Base-by-base conservation (phyloP, 2,329 filamentous ascomycete species). In the Pseudocercospora vitis region DNA sequence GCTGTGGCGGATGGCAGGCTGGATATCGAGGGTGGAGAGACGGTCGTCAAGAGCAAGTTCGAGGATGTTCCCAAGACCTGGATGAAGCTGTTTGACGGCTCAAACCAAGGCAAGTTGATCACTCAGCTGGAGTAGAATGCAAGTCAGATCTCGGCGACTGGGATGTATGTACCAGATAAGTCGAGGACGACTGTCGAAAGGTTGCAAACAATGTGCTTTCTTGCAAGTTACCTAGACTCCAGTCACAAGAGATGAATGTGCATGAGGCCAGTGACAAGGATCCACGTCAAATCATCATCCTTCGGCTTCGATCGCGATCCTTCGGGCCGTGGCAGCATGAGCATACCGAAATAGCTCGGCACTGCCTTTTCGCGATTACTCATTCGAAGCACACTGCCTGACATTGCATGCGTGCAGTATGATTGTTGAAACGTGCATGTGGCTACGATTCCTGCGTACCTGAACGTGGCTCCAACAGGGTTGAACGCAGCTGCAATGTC, bases 21-120 rank as follows among this genome's bases (percentile, higher is more conserved):
- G 48, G 65, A 71, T 32, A 68, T 71, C 29, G 74, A 78, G 51
- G 73, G 66, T 42, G 62, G 63, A 31, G 76, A 80, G 70, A 78
- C 75, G 21, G 63, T 80, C 4, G 72, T 79, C 3, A 68, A 73
- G 32, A 71, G 73, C 0, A 67, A 64, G 51, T 79, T 80, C 60
- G 77, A 79, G 60, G 73, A 77, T 50, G 63, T 79, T 7, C 77
- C 76, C 1, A 72, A 72, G 64, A 77, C 74, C 19, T 80, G 77
- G 77, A 63, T 71, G 59, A 69, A 72, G 68, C 61, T 80, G 59
- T 80, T 79, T 54, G 64, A 71, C 8, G 77, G 77, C 2, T 70
- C 64, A 1, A 78, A 78, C 60, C 72, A 68, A 44, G 76, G 76
- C 14, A 79, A 79, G 68, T 64, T 78, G 49, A 61, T 76, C 37